phyloP scores from a whole-genome alignment of 805 yeast genomes.

The Myxozyma kluyveri region DNA sequence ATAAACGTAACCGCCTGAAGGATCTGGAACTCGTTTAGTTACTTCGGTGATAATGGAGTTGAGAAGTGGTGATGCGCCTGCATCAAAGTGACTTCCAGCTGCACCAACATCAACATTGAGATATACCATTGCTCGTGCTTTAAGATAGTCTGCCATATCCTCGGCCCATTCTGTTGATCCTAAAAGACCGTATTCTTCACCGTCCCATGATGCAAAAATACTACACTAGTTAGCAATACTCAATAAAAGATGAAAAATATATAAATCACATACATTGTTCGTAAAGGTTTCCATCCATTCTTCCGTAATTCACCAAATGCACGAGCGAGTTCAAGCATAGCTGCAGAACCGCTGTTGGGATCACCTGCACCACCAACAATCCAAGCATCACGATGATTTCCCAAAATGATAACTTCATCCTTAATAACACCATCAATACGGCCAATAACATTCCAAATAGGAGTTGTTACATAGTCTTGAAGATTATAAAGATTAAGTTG shows the following conservation, averaged over 20 bases:
- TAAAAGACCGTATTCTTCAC: slow-evolving; percentile 66
- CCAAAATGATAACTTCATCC: slow-evolving; percentile 59
- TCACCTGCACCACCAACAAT: slow-evolving; percentile 75
- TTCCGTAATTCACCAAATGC: slow-evolving; percentile 52
- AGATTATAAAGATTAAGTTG: slow-evolving; percentile 55
- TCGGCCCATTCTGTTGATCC: slow-evolving; percentile 83
- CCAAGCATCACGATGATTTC: slow-evolving; percentile 83
- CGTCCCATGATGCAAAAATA: slow-evolving; percentile 76
- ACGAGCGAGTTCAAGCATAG: slow-evolving; percentile 60
- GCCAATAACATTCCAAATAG: slow-evolving; percentile 64
- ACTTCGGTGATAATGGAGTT: slow-evolving; percentile 47
- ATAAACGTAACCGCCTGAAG: slow-evolving; percentile 40
- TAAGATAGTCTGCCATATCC: slow-evolving; percentile 48
- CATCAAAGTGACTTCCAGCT: slow-evolving; percentile 50
- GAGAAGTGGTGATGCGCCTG: slow-evolving; percentile 61
- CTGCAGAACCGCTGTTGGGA: slow-evolving; percentile 73
- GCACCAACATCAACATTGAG: slow-evolving; percentile 67
- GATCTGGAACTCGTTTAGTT: slow-evolving; percentile 49
- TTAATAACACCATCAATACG: slow-evolving; percentile 52
- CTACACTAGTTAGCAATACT: background rate
- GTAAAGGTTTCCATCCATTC: slow-evolving; percentile 67
- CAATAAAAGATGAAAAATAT: background rate
- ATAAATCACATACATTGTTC: slow-evolving; percentile 49
- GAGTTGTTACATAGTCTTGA: slow-evolving; percentile 61
- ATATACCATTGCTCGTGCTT: slow-evolving; percentile 59